Base-by-base conservation (phyloP, 352 stramenopile species). In the Thraustochytrium striatum region DNA sequence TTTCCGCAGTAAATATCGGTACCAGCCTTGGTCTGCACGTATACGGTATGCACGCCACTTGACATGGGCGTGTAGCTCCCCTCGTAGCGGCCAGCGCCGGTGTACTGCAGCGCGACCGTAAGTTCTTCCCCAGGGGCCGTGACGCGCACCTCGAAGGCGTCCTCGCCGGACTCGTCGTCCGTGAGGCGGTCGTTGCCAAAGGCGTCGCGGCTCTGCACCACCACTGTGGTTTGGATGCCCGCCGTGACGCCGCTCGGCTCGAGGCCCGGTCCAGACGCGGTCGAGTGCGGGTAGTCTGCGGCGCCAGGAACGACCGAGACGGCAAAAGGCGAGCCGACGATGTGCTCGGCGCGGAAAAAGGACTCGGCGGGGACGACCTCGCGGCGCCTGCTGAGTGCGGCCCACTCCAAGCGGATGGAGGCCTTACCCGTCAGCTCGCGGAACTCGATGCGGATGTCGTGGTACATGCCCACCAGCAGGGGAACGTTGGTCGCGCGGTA, bases 361-460 rank as follows among this genome's bases (percentile, higher is more conserved):
- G 87, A 84, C 19, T 73, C 86, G 16, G 87, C 84, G 1, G 93
- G 91, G 32, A 98, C 89, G 13, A 90, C 82, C 73, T 94, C 83
- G 8, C 96, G 86, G 0, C 86, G 78, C 0, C 97, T 83, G 19
- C 90, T 97, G 41, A 89, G 93, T n/a, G 92, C 97, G 70, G 90
- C 96, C 93, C 94, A 98, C 13, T 91, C 82, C 19, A 98, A 86
- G 30, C 84, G 82, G 32, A 98, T 86, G 7, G 87, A 87, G 0
- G 95, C 94, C 9, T 85, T 85, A 11, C 94, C 94, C 1, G 88
- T 96, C 21, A 94, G 86, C 86, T 98, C 94, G 47, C 92, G 92
- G 80, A 97, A 98, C 82, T 98, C 94, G 57, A 98, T 84, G 44
- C 91, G 91, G 19, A 98, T 41, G 81, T 98, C 94, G 82, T 97